phyloP scores from a whole-genome alignment of 257 asterid species.

The Lycium barbarum region DNA sequence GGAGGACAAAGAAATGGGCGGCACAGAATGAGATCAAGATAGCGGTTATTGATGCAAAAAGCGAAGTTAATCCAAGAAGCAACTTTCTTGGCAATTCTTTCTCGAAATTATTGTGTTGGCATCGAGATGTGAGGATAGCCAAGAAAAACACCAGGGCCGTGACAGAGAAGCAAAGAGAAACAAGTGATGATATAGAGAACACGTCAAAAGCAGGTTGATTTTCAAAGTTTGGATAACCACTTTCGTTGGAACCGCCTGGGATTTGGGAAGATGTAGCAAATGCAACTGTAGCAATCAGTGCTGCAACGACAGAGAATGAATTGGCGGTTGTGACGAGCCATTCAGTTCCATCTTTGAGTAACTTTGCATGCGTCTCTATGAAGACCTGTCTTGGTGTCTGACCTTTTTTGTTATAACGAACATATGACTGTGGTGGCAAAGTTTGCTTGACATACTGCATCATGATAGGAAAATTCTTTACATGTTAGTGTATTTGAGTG shows the following conservation, averaged over 20 bases:
- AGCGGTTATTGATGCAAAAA: slow-evolving; percentile 62
- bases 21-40: slow-evolving; percentile 64
- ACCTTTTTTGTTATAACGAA: slow-evolving; percentile 45
- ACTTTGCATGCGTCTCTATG: slow-evolving; percentile 39
- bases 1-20: slow-evolving; percentile 58
- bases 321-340: slow-evolving; percentile 73
- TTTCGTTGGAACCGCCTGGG: slow-evolving; percentile 58
- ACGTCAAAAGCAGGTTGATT: slow-evolving; percentile 40
- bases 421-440: slow-evolving; percentile 39
- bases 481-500: too few relatives aligned
- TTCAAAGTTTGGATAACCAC: slow-evolving; percentile 50
- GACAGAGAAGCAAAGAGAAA: too few relatives aligned
- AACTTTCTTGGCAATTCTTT: slow-evolving; percentile 54
- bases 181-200: slow-evolving; percentile 55
- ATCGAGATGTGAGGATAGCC: too few relatives aligned
- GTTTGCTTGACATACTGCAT: slow-evolving; percentile 61
- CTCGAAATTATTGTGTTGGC: too few relatives aligned
- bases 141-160: too few relatives aligned
- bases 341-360: slow-evolving; percentile 44
- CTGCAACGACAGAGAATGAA: slow-evolving; percentile 68
- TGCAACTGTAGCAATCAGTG: slow-evolving; percentile 70
- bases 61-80: slow-evolving; percentile 51
- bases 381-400: slow-evolving; percentile 53
- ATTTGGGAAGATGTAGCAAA: slow-evolving; percentile 63
- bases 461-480: neutral